Percentiles rank a stretch among this genome's conserved stretches.
These are phyloP conservation scores for Letharia lupina DNA, from an alignment of 495 filamentous ascomycete genomes.

Conservation along the genomic window DNA sequence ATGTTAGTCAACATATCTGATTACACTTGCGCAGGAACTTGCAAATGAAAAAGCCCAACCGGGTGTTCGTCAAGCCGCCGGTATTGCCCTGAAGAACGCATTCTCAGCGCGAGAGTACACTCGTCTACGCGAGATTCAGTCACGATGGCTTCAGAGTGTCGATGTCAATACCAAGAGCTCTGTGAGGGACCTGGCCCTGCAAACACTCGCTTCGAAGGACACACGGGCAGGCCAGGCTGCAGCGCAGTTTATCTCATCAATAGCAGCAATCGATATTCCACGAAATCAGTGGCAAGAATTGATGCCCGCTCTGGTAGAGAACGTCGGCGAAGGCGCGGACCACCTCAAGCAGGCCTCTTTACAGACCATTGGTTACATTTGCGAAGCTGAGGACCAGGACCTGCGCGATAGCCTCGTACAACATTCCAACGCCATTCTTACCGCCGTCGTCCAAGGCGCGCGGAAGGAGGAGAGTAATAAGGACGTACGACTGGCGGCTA, in stretches of 20 bases:
- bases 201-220: constrained; percentile 71
- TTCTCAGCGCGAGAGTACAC: constrained; percentile 85
- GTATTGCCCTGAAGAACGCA: constrained; percentile 94
- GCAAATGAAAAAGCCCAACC: constrained; percentile 79
- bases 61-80: constrained; percentile 82
- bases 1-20: constrained; percentile 73
- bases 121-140: constrained; percentile 77
- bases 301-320: constrained; percentile 77
- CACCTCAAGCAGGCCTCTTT: constrained; percentile 89
- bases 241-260: constrained; percentile 89
- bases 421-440: constrained; percentile 95
- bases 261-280: constrained; percentile 90
- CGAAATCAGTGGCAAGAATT: constrained; percentile 92
- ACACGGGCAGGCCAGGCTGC: constrained; percentile 75
- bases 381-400: constrained; percentile 85
- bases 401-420: constrained; percentile 69
- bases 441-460: constrained; percentile 93
- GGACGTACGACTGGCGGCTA: constrained; percentile 85
- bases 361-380: constrained; percentile 92
- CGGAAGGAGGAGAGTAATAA: constrained; percentile 86
- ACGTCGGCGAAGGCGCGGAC: constrained; percentile 77
- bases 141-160: constrained; percentile 80
- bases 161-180: constrained; percentile 67
- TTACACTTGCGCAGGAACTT: constrained; percentile 82
- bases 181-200: constrained; percentile 79